Conservation (phyloP, 2,329 filamentous ascomycete genomes). For the Fusarium sp. region DNA sequence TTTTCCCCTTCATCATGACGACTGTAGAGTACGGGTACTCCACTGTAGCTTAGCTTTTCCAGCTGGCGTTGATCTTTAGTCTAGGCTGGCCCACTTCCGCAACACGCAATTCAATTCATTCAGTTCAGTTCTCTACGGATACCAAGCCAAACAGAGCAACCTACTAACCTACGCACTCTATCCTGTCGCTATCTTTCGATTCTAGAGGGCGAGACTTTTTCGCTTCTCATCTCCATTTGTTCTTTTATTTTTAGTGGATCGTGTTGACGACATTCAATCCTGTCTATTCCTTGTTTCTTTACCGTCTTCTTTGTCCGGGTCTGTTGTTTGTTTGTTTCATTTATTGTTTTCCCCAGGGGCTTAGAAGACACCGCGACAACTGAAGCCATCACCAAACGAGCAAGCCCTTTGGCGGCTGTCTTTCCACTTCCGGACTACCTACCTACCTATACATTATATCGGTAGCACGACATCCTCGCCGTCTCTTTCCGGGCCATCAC, state of each 20-base stretch:
- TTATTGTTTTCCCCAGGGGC: conserved; percentile 2
- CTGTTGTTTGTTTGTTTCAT: conserved; percentile 15
- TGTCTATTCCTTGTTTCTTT: conserved; percentile 5
- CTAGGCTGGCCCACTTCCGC: conserved; percentile 23
- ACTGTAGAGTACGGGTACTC: conserved; percentile 3
- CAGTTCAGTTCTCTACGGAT: conserved; percentile 19
- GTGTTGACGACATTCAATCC: conserved; percentile 14
- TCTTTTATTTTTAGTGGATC: conserved; percentile 24
- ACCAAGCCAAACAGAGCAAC: background rate
- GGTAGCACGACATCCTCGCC: background rate
- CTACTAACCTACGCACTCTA: background rate
- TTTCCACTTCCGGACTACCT: background rate
- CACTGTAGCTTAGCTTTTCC: conserved; percentile 13
- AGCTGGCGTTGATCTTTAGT: conserved; percentile 23
- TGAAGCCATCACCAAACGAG: conserved; percentile 30
- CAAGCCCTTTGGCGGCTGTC: conserved; percentile 21
- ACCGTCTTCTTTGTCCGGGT: conserved; percentile 7
- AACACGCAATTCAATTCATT: conserved; percentile 30
- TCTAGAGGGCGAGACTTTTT: conserved; percentile 20
- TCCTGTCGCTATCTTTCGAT: conserved; percentile 28
- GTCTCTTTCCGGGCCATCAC: conserved; percentile 1
- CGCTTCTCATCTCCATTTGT: conserved; percentile 10
- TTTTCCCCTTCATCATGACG: conserved; percentile 42
- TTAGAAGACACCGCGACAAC: background rate
- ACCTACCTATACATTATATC: background rate